A percentile compares a stretch with the other conserved stretches of the same genome.
phyloP scores from a whole-genome alignment of 495 filamentous ascomycete species.

The Neurospora tetrasperma region DNA sequence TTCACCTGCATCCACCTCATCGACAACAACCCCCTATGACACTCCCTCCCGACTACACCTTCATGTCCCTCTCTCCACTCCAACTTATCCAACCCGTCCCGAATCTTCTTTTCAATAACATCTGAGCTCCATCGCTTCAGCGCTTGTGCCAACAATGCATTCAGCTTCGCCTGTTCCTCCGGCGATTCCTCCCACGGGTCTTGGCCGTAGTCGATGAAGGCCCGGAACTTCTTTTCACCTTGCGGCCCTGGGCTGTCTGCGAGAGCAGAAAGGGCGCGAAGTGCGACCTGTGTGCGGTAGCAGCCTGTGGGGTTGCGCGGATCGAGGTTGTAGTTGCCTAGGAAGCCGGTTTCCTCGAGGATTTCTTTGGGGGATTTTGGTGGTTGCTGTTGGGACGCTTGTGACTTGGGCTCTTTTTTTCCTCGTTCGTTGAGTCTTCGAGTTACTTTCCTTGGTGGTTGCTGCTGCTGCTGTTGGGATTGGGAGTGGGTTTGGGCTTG shows the following conservation, averaged over 20 bases:
- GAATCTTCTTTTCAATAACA: not conserved
- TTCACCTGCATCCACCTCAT: not conserved
- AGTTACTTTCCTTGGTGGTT: not conserved
- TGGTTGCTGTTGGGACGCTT: not conserved
- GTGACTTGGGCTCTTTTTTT: not conserved
- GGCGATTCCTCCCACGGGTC: not conserved
- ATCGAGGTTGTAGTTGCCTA: slow-evolving; percentile 60
- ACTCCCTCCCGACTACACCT: not conserved
- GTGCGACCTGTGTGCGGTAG: slow-evolving; percentile 63
- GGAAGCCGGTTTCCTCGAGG: slow-evolving; percentile 49
- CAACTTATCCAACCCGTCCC: not conserved
- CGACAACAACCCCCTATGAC: not conserved
- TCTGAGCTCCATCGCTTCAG: slow-evolving; percentile 10
- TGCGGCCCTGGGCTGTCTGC: not conserved
- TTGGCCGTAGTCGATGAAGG: not conserved
- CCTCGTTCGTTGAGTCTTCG: not conserved
- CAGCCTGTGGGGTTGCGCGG: slow-evolving; percentile 42
- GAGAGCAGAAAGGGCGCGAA: slow-evolving; percentile 21
- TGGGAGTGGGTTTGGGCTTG: not conserved
- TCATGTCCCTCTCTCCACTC: not conserved
- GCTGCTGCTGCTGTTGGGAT: not conserved
- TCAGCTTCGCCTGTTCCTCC: not conserved
- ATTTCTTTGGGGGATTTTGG: slow-evolving; percentile 24
- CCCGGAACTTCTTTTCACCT: not conserved
- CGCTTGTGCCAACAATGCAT: not conserved